These are phyloP conservation scores for Entrophospora sp. DNA, from an alignment of 192 early-diverging fungal species.

Conservation along the genomic window DNA sequence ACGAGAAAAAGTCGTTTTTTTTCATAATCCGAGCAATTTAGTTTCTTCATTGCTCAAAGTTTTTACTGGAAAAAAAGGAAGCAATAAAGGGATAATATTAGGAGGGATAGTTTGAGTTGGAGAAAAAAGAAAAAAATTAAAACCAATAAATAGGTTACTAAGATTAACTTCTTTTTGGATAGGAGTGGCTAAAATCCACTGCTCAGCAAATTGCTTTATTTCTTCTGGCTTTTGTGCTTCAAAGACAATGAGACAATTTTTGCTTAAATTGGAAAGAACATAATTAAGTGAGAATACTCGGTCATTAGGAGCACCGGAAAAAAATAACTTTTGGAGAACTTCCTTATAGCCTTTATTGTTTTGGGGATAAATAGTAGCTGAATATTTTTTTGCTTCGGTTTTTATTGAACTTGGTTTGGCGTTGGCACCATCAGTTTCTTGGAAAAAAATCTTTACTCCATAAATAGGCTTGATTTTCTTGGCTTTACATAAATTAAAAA, in stretches of 20 bases:
- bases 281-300: not conserved
- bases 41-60: not conserved
- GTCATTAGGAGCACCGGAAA: not conserved
- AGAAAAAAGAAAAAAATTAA: slow-evolving; percentile 12
- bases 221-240: not conserved
- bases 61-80: slow-evolving; percentile 4
- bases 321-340: slow-evolving; percentile 2
- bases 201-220: not conserved
- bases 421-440: too few relatives aligned
- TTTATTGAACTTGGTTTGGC: too few relatives aligned
- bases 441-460: slow-evolving; percentile 1
- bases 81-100: not conserved
- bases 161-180: not conserved
- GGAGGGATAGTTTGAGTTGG: not conserved
- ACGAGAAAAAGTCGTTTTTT: not conserved
- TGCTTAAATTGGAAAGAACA: not conserved
- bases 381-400: not conserved
- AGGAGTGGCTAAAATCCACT: not conserved
- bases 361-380: slow-evolving; percentile 7
- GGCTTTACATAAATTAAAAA: not conserved
- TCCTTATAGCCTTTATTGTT: slow-evolving; percentile 1
- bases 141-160: not conserved
- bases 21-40: not conserved
- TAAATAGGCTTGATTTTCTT: slow-evolving; percentile 2
- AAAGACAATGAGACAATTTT: slow-evolving; percentile 1